Evolutionary conservation across 352 stramenopile species (phyloP), one percentile per base, ranked within the genome.

Genomic region (Pythium aquatile): DNA sequence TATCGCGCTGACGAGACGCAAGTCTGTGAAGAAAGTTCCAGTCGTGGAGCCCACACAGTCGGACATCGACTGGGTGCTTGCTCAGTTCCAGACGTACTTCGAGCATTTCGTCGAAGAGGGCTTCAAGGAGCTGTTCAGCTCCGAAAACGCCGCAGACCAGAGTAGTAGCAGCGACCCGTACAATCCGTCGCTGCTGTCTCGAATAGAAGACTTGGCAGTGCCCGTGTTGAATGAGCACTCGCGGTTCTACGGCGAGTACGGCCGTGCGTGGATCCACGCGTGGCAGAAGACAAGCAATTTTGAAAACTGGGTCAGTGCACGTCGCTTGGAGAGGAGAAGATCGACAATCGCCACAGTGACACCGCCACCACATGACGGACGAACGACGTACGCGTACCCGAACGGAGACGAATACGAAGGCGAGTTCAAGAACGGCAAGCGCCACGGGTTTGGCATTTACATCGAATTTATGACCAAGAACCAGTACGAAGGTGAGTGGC

Each of bases 371-470:
- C 53, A 77, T 6, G 71, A 87, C 61, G 84, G 84, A 0, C 71
- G 66, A 5, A 68, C 73, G 0, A 66, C 40, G 0, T 93, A 90
- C 54, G 80, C 66, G 14, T 93, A 93, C 48, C 57, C 73, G 17
- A 91, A 87, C 56, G 86, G 86, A 1, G 88, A 96, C 54, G 77
- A 82, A 55, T 96, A 95, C 58, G 84, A 91, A 4, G 88, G 88
- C 5, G 62, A 84, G 9, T 93, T 93, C 68, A 54, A 71, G 32
- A 55, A 73, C n/a, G 76, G 82, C 1, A 90, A 77, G 52, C 79
- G 88, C 53, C 77, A 96, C 46, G 86, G 88, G 42, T 82, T 75
- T 51, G 88, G 88, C 5, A 67, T 88, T 5, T 95, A 95, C 65
- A 60, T 87, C 17, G 88, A 94, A 58, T 77, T 80, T 58, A 67